Evolutionary conservation across 2,329 filamentous ascomycete genomes (phyloP), one percentile per base, ranked within the genome.

Genomic region (Gremmenia infestans): DNA sequence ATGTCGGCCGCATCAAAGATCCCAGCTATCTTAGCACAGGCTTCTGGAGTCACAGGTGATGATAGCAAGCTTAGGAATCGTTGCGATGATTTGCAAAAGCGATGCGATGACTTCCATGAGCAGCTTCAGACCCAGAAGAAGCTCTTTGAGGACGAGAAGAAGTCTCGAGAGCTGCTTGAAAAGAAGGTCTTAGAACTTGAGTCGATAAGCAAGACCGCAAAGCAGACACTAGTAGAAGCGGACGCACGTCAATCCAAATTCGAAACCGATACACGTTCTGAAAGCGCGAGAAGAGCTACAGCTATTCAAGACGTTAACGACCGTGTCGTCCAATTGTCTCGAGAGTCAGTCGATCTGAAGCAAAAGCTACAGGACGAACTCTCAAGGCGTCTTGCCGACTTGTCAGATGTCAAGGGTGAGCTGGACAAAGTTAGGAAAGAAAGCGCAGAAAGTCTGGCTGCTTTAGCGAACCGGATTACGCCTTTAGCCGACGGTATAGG

Each of bases 71-170:
- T 46, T 7, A 25, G 50, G 22, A 25, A 54, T 8, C 52, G 53
- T 1, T 32, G 49, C 4, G 43, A 54, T 15, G 35, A 43, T 8
- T 42, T 60, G 5, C 53, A 58, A 50, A 32, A 47, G 35, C 57
- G 56, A 4, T 55, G 54, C 25, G 28, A 56, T 35, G 48, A 39
- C 7, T 55, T 53, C 5, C 25, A 55, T 36, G 43, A 54, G 15
- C 37, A 54, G n/a, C 45, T 57, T 9, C 36, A 56, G 43, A 52
- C 50, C 28, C 49, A 55, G 47, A 55, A 59, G 48, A 53, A 56
- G 15, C 22, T 52, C 22, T 52, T 56, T 23, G 36, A 53, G 32
- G 51, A 52, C 17, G 43, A 54, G 48, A 55, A 60, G 53, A 53
- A 54, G 49, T 49, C 14, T 43, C 22, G 19, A 23, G 46, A 48